Conservation (phyloP, 495 filamentous ascomycete genomes). For the Chaetomium fimeti region DNA sequence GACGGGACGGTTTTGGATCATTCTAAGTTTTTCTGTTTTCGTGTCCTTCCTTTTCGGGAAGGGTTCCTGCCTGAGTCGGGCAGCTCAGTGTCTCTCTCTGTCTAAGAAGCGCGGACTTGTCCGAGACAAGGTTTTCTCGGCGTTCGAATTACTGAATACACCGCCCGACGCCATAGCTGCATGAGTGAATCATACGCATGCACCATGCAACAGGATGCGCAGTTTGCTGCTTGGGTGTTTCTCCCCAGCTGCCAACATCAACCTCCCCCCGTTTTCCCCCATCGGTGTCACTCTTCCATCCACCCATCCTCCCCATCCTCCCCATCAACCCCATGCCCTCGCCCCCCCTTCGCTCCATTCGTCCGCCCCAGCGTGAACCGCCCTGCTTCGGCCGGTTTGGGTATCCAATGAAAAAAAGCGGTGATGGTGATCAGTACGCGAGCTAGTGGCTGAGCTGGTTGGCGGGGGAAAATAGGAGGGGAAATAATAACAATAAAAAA, state of each 20-base stretch:
- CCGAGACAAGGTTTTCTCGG: slow-evolving; percentile 5
- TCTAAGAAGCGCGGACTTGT: slow-evolving; percentile 1
- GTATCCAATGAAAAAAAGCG: slow-evolving; percentile 12
- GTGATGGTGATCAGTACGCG: slow-evolving; percentile 2
- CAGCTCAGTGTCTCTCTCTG: background rate
- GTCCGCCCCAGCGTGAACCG: background rate
- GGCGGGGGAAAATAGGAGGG: background rate
- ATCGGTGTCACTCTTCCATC: background rate
- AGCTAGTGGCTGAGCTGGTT: background rate
- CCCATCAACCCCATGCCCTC: background rate
- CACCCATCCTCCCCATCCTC: background rate
- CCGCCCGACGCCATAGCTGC: background rate
- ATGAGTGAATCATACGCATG: background rate
- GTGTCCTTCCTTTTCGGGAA: background rate
- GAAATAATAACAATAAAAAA: background rate
- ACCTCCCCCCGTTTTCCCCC: background rate
- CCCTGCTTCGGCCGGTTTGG: background rate
- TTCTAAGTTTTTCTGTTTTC: background rate
- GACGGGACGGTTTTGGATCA: background rate
- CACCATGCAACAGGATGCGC: background rate
- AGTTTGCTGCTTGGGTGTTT: no score
- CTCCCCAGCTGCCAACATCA: no score
- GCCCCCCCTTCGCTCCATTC: background rate
- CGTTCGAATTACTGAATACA: background rate
- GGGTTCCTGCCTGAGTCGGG: background rate